Percentiles rank a stretch among this genome's conserved stretches.
These are phyloP conservation scores for Eucalyptus pauciflora DNA, from an alignment of 345 rosid genomes.

Conservation along the genomic window DNA sequence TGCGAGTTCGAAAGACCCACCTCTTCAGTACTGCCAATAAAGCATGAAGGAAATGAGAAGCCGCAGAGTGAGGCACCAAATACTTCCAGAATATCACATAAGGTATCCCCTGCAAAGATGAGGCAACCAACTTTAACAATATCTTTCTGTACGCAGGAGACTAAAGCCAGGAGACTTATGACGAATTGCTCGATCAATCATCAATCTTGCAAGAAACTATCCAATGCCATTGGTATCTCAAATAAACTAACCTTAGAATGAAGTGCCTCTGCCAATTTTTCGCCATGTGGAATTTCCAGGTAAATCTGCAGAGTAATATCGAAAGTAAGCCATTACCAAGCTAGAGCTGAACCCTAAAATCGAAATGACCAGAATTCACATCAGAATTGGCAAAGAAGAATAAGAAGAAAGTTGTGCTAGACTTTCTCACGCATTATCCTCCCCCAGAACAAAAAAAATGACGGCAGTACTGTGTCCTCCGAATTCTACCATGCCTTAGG, in stretches of 20 bases:
- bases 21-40: constrained; percentile 28
- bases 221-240: background rate
- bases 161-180: background rate
- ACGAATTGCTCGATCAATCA: background rate
- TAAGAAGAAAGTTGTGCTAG: background rate
- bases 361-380: background rate
- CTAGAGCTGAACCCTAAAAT: background rate
- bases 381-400: background rate
- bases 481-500: background rate
- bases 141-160: background rate
- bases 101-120: constrained; percentile 26
- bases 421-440: background rate
- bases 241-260: constrained; percentile 18
- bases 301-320: constrained; percentile 17
- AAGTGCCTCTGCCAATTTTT: constrained; percentile 29
- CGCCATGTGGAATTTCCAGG: constrained; percentile 31
- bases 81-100: constrained; percentile 40
- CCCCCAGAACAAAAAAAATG: background rate
- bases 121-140: background rate
- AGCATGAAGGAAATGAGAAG: constrained; percentile 33
- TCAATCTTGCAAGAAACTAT: background rate
- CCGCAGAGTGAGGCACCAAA: constrained; percentile 10
- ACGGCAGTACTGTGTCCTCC: background rate
- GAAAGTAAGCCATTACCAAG: background rate
- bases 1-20: background rate